Percentiles rank a stretch among this genome's conserved stretches.
These are phyloP conservation scores for Pichia sp. DNA, from an alignment of 1,139 yeast genomes.

Conservation along the genomic window DNA sequence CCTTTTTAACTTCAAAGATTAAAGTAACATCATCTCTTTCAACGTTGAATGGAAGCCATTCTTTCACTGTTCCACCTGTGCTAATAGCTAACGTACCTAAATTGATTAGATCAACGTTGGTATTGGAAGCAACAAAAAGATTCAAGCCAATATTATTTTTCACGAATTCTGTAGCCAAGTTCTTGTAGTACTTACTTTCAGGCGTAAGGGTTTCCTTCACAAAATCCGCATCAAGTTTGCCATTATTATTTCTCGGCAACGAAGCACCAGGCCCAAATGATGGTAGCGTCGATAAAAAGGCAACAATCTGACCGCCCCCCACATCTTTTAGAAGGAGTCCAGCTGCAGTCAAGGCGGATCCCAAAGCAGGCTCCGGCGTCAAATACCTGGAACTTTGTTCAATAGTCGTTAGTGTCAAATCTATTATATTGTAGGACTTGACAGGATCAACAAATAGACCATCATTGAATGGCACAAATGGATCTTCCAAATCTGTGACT, in stretches of 20 bases:
- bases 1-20: slow-evolving; percentile 54
- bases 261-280: slow-evolving; percentile 84
- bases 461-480: slow-evolving; percentile 72
- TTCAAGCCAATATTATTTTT: slow-evolving; percentile 69
- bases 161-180: slow-evolving; percentile 57
- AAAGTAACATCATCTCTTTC: slow-evolving; percentile 69
- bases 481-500: slow-evolving; percentile 70
- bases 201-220: slow-evolving; percentile 55
- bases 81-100: slow-evolving; percentile 60
- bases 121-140: slow-evolving; percentile 62
- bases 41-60: slow-evolving; percentile 64
- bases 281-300: slow-evolving; percentile 67
- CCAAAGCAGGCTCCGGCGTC: slow-evolving; percentile 70
- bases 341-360: slow-evolving; percentile 74
- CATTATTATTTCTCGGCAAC: slow-evolving; percentile 41
- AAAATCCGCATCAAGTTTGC: slow-evolving; percentile 44
- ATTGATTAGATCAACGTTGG: slow-evolving; percentile 67
- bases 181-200: slow-evolving; percentile 58
- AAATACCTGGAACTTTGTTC: slow-evolving; percentile 46
- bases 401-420: slow-evolving; percentile 61
- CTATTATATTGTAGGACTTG: slow-evolving; percentile 60
- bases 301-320: slow-evolving; percentile 80
- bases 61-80: slow-evolving; percentile 68
- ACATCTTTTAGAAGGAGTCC: slow-evolving; percentile 54
- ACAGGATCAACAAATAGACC: slow-evolving; percentile 81